These are phyloP conservation scores for Luzula sylvatica DNA, from an alignment of 176 grass and related monocot genomes.

Conservation along the genomic window DNA sequence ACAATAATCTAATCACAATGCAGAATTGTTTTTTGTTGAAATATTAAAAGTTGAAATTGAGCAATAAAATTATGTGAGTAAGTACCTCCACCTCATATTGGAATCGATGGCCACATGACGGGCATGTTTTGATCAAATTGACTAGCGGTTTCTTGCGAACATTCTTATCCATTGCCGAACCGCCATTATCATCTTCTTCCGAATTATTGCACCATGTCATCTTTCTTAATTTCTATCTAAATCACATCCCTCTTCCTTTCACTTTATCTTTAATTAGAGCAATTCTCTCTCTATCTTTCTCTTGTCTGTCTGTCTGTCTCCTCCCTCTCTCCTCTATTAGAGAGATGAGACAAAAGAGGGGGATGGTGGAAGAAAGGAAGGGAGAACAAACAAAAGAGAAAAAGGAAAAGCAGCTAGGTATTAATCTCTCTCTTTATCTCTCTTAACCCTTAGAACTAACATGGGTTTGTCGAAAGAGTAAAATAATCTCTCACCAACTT, in stretches of 20 bases:
- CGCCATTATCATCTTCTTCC: conserved; percentile 38
- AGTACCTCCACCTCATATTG: conserved; percentile 36
- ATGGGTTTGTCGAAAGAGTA: conserved; percentile 36
- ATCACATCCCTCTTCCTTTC: conserved; percentile 10
- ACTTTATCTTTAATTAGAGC: neutral
- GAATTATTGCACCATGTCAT: conserved; percentile 93
- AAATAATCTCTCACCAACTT: conserved; percentile 54
- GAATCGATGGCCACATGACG: conserved; percentile 61
- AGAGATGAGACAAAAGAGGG: conserved; percentile 23
- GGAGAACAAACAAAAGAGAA: conserved; percentile 62
- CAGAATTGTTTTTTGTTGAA: no score
- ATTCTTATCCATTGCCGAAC: conserved; percentile 55
- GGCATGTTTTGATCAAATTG: conserved; percentile 60
- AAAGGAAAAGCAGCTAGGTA: conserved; percentile 57
- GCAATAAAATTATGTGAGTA: conserved; percentile 7
- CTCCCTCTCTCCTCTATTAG: neutral
- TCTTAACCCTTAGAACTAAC: conserved; percentile 11
- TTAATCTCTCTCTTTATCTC: conserved; percentile 12
- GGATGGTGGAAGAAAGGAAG: conserved; percentile 16
- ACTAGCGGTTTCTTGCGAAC: conserved; percentile 37
- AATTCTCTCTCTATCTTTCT: conserved; percentile 16
- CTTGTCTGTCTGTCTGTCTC: conserved; percentile 17
- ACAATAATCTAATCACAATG: no score
- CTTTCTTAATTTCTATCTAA: conserved; percentile 11
- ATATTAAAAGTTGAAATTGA: no score